Base-by-base conservation (phyloP, 495 filamentous ascomycete species). In the Hyphodiscus hymeniophilus region DNA sequence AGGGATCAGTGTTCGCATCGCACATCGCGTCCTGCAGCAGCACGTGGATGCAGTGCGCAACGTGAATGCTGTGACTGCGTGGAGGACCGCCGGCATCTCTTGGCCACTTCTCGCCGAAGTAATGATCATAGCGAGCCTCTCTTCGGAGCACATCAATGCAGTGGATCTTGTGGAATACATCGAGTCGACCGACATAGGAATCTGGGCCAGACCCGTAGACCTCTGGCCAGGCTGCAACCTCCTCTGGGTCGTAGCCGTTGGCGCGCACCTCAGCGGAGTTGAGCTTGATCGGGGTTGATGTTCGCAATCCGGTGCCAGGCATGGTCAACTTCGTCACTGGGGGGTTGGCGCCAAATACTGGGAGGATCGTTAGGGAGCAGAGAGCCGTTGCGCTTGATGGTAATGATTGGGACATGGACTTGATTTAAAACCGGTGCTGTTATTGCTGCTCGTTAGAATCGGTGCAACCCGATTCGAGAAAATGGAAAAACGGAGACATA, bases 21-120 rank as follows among this genome's bases (percentile, higher is more conserved):
- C 65, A 68, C 55, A 62, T 58, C 11, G 64, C 39, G 38, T 56
- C 53, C 45, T 65, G 60, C 12, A 63, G 23, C 5, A 68, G 55
- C 0, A 54, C 47, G 33, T 64, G 55, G 3, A 60, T 55, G 48
- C 62, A 68, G 31, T 66, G 64, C 21, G 56, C 41, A 4, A 63
- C 39, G 40, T 63, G 60, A 10, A 61, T 40, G 36, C 53, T 47
- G 35, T 51, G 50, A 10, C 60, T 38, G 28, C 55, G 34, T 2
- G 31, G 41, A 10, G 43, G 38, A 3, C 13, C 30, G 21, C 11
- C 40, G 34, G 15, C 6, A n/a, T n/a, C 34, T 3, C 34, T 7
- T n/a, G 50, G 34, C 22, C 36, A 54, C 24, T 35, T 38, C 11
- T 40, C 17, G 11, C 38, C 20, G 39, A 46, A 52, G 49, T 55